Percentiles rank a stretch among this genome's conserved stretches.
These are phyloP conservation scores for Ophiostoma ulmi DNA, from an alignment of 2,329 filamentous ascomycete genomes.

Conservation along the genomic window DNA sequence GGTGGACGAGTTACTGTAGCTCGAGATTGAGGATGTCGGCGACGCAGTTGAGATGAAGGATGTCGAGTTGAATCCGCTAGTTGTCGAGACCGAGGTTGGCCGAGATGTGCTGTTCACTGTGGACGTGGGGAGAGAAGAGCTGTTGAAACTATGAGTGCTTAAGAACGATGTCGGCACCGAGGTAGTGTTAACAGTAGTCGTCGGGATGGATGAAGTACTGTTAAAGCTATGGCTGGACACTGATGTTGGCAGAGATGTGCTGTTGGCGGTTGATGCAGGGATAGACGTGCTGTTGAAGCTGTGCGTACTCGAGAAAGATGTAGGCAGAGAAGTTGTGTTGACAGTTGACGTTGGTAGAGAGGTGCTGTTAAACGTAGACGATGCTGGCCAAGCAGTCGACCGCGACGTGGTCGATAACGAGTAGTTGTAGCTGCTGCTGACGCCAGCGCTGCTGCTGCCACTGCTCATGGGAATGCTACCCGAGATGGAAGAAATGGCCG, in stretches of 20 bases:
- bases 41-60: neutral
- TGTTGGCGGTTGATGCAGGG: neutral
- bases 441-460: neutral
- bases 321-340: neutral
- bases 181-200: neutral
- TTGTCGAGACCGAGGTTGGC: neutral
- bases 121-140: neutral
- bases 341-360: neutral
- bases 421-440: constrained; percentile 6
- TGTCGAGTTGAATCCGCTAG: neutral
- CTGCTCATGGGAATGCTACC: neutral
- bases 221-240: neutral
- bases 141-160: neutral
- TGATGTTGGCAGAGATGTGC: neutral
- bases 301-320: neutral
- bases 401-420: neutral
- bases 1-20: constrained; percentile 9
- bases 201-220: neutral
- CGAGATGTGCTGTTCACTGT: neutral
- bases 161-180: neutral
- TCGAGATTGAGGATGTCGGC: neutral
- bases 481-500: neutral
- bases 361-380: neutral
- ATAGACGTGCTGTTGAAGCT: neutral
- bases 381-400: neutral